Evolutionary conservation across 306 rosid species (phyloP).

Genomic region (Prunus campanulata): DNA sequence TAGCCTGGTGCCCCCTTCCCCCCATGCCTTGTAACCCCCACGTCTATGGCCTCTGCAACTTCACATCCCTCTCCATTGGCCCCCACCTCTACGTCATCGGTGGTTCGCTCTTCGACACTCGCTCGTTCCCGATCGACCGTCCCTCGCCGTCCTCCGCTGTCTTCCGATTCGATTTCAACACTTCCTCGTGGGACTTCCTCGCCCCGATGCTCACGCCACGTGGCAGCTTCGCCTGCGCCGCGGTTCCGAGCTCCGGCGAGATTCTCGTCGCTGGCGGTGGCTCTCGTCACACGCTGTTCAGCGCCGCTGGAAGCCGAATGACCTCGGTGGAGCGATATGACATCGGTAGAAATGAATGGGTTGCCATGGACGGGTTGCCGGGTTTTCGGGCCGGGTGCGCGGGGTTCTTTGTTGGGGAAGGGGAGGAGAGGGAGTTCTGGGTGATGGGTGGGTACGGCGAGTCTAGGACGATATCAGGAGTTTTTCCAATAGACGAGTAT

Average conservation of each 20-base stretch:
- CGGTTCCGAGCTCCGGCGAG: conserved; percentile 16
- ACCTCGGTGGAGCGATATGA: conserved; percentile 71
- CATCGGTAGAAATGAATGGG: conserved; percentile 60
- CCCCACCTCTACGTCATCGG: conserved; percentile 66
- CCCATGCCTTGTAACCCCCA: conserved; percentile 75
- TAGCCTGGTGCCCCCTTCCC: conserved; percentile 79
- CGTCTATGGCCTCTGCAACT: conserved; percentile 80
- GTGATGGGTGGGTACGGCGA: conserved; percentile 90
- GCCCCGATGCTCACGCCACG: conserved; percentile 69
- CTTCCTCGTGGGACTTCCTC: conserved; percentile 52
- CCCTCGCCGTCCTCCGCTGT: conserved; percentile 58
- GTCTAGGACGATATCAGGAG: conserved; percentile 68
- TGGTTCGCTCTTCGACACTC: conserved; percentile 80
- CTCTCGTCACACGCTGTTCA: conserved; percentile 63
- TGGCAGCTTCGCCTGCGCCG: conserved; percentile 86
- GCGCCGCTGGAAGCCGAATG: conserved; percentile 69
- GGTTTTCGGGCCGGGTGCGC: conserved; percentile 76
- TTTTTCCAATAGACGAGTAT: conserved; percentile 82
- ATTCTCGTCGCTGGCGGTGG: conserved; percentile 91
- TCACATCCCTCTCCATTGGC: conserved; percentile 57
- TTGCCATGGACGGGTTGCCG: conserved; percentile 62
- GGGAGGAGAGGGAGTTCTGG: conserved; percentile 59
- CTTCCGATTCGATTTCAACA: conserved; percentile 50
- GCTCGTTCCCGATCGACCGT: conserved; percentile 82
- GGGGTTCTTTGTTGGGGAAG: conserved; percentile 60